Conservation (phyloP, 257 asterid genomes). For the Nicotiana sylvestris region DNA sequence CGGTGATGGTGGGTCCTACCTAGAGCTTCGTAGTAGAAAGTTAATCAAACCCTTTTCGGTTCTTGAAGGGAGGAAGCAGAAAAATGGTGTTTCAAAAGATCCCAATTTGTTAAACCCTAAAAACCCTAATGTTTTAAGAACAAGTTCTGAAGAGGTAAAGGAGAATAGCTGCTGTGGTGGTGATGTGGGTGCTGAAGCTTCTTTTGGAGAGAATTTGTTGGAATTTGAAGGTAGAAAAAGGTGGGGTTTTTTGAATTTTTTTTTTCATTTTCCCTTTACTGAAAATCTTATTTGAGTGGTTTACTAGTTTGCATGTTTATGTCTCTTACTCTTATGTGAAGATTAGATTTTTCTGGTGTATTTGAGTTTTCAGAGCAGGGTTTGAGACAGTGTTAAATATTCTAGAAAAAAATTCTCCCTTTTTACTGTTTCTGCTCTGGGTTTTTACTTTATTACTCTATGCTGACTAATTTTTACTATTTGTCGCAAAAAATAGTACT, state of each 20-base stretch:
- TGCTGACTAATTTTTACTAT: neutral
- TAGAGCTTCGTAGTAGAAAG: constrained; percentile 30
- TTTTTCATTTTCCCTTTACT: neutral
- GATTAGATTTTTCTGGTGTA: neutral
- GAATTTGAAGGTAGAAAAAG: constrained; percentile 30
- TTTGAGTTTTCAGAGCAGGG: neutral
- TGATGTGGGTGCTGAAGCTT: constrained; percentile 14
- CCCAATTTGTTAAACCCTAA: constrained; percentile 10
- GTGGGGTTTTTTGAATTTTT: constrained; percentile 4
- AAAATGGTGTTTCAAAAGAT: constrained; percentile 13
- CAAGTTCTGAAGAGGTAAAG: neutral
- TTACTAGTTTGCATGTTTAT: constrained; percentile 1
- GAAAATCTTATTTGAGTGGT: neutral
- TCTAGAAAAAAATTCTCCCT: neutral
- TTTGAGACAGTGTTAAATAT: neutral
- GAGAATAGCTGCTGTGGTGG: neutral
- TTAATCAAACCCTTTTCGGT: constrained; percentile 18
- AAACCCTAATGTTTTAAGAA: neutral
- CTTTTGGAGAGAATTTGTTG: constrained; percentile 26
- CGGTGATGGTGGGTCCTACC: constrained; percentile 24
- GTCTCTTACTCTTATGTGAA: neutral
- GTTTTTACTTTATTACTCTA: neutral
- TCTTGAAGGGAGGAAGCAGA: constrained; percentile 18
- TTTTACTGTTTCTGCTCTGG: neutral
- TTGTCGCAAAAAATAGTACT: neutral